phyloP scores from a whole-genome alignment of 2,329 filamentous ascomycete species.

The Capronia coronata region DNA sequence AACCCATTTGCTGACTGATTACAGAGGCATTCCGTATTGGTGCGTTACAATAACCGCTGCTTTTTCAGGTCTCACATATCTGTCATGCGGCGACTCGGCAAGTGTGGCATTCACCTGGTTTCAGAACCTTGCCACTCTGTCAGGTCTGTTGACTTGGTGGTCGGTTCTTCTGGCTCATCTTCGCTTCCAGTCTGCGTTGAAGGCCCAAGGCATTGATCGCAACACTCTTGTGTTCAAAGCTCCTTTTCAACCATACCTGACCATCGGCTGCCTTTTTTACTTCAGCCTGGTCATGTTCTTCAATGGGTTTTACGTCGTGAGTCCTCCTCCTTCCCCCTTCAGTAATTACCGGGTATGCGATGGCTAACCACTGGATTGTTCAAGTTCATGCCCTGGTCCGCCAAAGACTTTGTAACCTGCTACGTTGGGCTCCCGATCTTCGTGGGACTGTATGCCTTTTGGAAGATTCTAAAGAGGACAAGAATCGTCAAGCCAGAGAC shows the following conservation, averaged over 20 bases:
- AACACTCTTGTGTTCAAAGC: slow-evolving; percentile 38
- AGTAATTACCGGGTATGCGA: too few species aligned
- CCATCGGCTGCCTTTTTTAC: slow-evolving; percentile 53
- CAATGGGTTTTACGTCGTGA: slow-evolving; percentile 54
- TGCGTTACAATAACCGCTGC: slow-evolving; percentile 50
- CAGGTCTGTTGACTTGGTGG: slow-evolving; percentile 46
- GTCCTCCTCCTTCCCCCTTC: too few species aligned
- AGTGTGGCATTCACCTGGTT: slow-evolving; percentile 43
- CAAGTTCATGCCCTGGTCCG: slow-evolving; percentile 31
- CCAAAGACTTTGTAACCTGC: slow-evolving; percentile 43
- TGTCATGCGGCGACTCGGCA: slow-evolving; percentile 31
- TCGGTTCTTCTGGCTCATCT: slow-evolving; percentile 44
- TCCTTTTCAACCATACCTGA: slow-evolving; percentile 49
- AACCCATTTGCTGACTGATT: slow-evolving; percentile 44
- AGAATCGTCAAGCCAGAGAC: slow-evolving; percentile 19
- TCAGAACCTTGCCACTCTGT: slow-evolving; percentile 43
- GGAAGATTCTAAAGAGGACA: slow-evolving; percentile 30
- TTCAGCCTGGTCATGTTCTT: slow-evolving; percentile 55
- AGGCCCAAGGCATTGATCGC: slow-evolving; percentile 35
- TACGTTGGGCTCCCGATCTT: slow-evolving; percentile 41
- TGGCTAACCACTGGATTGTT: too few species aligned
- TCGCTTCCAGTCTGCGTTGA: slow-evolving; percentile 40
- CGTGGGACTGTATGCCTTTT: slow-evolving; percentile 33
- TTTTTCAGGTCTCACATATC: slow-evolving; percentile 39
- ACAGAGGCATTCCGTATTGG: slow-evolving; percentile 12